Base-by-base conservation (phyloP, 2,329 filamentous ascomycete species). In the Apiospora hydei region DNA sequence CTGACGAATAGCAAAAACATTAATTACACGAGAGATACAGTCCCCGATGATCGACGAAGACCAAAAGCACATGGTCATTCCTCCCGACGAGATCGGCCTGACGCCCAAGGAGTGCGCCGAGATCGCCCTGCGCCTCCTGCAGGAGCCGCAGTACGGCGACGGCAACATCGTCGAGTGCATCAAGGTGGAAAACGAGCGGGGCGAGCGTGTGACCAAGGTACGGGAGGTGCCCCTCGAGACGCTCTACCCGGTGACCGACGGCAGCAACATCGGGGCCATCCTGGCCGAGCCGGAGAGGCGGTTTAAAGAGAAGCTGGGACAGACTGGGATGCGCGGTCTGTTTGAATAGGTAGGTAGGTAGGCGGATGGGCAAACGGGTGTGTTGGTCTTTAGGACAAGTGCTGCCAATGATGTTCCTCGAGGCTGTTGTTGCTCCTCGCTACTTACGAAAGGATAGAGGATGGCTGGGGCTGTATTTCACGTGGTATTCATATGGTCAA, bases 101-200 rank as follows among this genome's bases (percentile, higher is more conserved):
- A 76, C 78, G 26, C 77, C 80, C 26, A 77, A 78, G 61, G 79
- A 81, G 72, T 77, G 80, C 26, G 81, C 77, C 6, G 75, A 77
- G 30, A 80, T 76, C 70, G 83, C 82, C 77, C 75, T 79, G 71
- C 75, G 76, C 47, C 78, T 69, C n/a, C 69, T 71, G 34, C 47
- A 18, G 66, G 64, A 73, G 44, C 67, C 72, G 21, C 64, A 72
- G 69, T 71, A 71, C 44, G 72, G 71, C 38, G 71, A 71, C 38
- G 72, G 72, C 49, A 71, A 49, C 44, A 67, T 73, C 24, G 38
- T 73, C 53, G 72, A 73, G 67, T 64, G 44, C 67, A 7, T 67
- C 16, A 61, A 38, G 30, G 66, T n/a, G 2, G 41, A 16, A 6
- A 10, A 43, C 10, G 66, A 7, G 4, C 13, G n/a, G 18, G 43